Conservation (phyloP, 2,329 filamentous ascomycete genomes). For the Fusarium bactridioides region DNA sequence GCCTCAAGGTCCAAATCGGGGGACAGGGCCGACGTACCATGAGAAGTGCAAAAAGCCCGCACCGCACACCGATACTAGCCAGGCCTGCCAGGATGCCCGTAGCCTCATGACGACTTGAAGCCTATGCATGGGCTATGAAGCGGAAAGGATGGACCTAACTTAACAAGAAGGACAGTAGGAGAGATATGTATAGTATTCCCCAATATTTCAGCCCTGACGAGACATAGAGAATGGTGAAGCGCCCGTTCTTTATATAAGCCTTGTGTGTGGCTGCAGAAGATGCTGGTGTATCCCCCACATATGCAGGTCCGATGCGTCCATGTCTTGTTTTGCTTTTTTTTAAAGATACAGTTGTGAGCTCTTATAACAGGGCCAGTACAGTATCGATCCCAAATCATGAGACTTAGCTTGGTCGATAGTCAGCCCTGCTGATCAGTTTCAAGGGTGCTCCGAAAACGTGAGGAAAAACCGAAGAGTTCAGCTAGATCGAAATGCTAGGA, state of each 20-base stretch:
- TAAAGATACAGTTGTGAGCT: neutral
- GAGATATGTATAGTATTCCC: neutral
- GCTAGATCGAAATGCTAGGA: slow-evolving; percentile 1
- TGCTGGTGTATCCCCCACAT: slow-evolving; percentile 16
- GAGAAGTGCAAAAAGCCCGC: slow-evolving; percentile 28
- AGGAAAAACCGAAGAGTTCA: neutral
- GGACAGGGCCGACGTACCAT: slow-evolving; percentile 23
- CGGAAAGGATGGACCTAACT: neutral
- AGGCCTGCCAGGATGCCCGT: slow-evolving; percentile 21
- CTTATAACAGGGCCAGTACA: neutral
- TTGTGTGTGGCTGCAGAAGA: slow-evolving; percentile 21
- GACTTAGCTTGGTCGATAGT: neutral
- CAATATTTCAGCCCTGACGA: slow-evolving; percentile 8
- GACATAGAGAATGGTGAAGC: slow-evolving; percentile 11
- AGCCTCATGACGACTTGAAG: slow-evolving; percentile 27
- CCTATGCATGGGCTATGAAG: neutral
- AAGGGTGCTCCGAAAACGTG: neutral
- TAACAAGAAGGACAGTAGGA: neutral
- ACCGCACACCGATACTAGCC: slow-evolving; percentile 31
- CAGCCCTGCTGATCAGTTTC: neutral
- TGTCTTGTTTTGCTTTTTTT: slow-evolving; percentile 9
- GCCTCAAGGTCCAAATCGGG: slow-evolving; percentile 37
- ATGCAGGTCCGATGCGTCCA: slow-evolving; percentile 32
- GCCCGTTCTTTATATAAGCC: slow-evolving; percentile 19
- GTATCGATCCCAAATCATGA: neutral